Conservation (phyloP, 169 alveolate species). For the Plasmodium berghei region DNA sequence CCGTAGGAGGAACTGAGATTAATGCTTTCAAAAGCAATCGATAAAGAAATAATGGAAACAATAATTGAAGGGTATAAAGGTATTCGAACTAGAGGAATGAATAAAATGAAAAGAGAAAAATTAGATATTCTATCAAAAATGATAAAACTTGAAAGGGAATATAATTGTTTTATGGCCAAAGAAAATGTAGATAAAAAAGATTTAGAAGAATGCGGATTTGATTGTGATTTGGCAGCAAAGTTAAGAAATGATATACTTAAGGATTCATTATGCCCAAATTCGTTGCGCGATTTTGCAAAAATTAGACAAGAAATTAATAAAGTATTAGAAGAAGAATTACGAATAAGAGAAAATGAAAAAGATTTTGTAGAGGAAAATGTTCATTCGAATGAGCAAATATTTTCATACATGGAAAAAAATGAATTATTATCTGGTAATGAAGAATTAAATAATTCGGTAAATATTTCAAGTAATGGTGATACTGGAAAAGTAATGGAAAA, state of each 20-base stretch:
- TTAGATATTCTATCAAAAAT: slow-evolving; percentile 64
- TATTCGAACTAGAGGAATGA: slow-evolving; percentile 59
- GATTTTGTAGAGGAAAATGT: not conserved
- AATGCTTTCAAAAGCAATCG: slow-evolving; percentile 62
- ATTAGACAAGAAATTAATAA: slow-evolving; percentile 58
- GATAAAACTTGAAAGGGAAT: slow-evolving; percentile 61
- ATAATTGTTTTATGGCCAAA: slow-evolving; percentile 69
- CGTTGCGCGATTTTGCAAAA: slow-evolving; percentile 64
- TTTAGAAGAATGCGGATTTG: slow-evolving; percentile 72
- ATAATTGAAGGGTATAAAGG: slow-evolving; percentile 70
- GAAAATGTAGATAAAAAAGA: slow-evolving; percentile 71
- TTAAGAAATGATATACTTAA: slow-evolving; percentile 56
- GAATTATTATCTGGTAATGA: too few species aligned
- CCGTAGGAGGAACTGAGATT: slow-evolving; percentile 46
- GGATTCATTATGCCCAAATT: slow-evolving; percentile 48
- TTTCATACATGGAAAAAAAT: too few species aligned
- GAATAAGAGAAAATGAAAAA: slow-evolving; percentile 31
- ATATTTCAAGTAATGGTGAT: too few species aligned
- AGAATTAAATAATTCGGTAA: too few species aligned
- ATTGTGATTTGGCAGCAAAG: slow-evolving; percentile 68
- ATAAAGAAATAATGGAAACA: slow-evolving; percentile 62
- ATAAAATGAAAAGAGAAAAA: slow-evolving; percentile 61
- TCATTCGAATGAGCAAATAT: too few species aligned
- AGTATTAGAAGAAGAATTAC: slow-evolving; percentile 61
- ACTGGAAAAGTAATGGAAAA: too few species aligned